Evolutionary conservation across 1,139 yeast species (phyloP).

Genomic region (Yamadazyma aaseri): DNA sequence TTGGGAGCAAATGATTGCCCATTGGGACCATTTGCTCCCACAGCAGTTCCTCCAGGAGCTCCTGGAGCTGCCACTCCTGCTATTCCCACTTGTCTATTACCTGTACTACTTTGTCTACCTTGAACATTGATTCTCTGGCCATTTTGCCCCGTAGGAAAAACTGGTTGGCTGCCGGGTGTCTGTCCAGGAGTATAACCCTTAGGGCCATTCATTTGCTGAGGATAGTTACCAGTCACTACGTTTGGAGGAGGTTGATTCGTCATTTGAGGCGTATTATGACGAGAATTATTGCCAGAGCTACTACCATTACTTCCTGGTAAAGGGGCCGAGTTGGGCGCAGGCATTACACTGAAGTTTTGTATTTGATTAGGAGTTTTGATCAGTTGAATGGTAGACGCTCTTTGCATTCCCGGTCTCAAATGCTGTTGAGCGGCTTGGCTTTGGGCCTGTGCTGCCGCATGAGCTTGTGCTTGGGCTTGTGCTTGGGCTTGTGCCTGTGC

Average conservation of each 20-base stretch:
- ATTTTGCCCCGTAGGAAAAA: not conserved
- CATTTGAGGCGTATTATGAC: slow-evolving; percentile 31
- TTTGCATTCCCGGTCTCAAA: slow-evolving; percentile 22
- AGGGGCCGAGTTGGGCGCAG: slow-evolving; percentile 28
- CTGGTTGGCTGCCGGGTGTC: not conserved
- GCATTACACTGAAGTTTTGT: slow-evolving; percentile 9
- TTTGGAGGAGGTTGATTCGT: slow-evolving; percentile 19
- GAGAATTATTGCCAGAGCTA: slow-evolving; percentile 23
- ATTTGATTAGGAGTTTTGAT: slow-evolving; percentile 12
- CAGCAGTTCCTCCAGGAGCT: not conserved
- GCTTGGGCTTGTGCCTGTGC: slow-evolving; percentile 4
- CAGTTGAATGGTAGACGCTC: slow-evolving; percentile 21
- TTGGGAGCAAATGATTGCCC: not conserved
- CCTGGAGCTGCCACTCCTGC: not conserved
- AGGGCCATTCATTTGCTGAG: slow-evolving; percentile 4
- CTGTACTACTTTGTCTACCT: slow-evolving; percentile 1
- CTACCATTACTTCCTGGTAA: slow-evolving; percentile 18
- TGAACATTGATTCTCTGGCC: slow-evolving; percentile 1
- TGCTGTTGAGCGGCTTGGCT: slow-evolving; percentile 13
- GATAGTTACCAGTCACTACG: slow-evolving; percentile 1
- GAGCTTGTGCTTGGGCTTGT: slow-evolving; percentile 6
- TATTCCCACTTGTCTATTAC: slow-evolving; percentile 1
- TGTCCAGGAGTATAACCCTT: slow-evolving; percentile 1
- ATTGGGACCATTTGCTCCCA: not conserved
- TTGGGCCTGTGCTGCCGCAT: slow-evolving; percentile 9